Evolutionary conservation across 1,139 yeast genomes (phyloP).

Genomic region (Protomyces gravidus): DNA sequence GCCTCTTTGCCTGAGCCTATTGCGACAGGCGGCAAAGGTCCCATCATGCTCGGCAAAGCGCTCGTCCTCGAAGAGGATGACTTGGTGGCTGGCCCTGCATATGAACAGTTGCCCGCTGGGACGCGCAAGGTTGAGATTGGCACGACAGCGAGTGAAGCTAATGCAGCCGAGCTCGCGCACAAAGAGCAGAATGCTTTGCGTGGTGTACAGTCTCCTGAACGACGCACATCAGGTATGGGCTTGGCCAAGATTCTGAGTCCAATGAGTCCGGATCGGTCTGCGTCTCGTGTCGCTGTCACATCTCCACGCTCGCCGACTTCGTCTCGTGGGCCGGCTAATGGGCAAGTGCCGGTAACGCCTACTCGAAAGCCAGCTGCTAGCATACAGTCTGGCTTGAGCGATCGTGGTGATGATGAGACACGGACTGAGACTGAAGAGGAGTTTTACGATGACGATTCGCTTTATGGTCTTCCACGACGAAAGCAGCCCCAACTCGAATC

Average conservation of each 20-base stretch:
- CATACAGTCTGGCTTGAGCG: not conserved
- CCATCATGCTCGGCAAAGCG: not conserved
- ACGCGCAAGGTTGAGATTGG: not conserved
- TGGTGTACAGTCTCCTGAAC: not conserved
- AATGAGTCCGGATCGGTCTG: not conserved
- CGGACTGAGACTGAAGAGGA: conserved; percentile 2
- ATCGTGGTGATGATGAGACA: not conserved
- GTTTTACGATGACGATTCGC: conserved; percentile 14
- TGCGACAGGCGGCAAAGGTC: not conserved
- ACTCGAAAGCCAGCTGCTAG: not conserved
- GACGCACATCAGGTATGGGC: not conserved
- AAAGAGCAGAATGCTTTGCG: not conserved
- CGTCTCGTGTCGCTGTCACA: not conserved
- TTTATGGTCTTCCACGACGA: conserved; percentile 13
- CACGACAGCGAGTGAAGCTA: not conserved
- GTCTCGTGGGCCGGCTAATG: no score
- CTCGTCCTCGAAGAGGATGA: not conserved
- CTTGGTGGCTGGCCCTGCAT: conserved; percentile 22
- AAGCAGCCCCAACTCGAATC: conserved; percentile 19
- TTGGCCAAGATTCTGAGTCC: not conserved
- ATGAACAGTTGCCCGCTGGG: not conserved
- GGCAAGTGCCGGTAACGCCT: not conserved
- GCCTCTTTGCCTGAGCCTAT: not conserved
- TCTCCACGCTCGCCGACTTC: not conserved
- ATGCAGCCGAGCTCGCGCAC: not conserved